A percentile compares a stretch with the other conserved stretches of the same genome.
phyloP scores from a whole-genome alignment of 1,139 yeast genomes.

The Taiozyma sp. region DNA sequence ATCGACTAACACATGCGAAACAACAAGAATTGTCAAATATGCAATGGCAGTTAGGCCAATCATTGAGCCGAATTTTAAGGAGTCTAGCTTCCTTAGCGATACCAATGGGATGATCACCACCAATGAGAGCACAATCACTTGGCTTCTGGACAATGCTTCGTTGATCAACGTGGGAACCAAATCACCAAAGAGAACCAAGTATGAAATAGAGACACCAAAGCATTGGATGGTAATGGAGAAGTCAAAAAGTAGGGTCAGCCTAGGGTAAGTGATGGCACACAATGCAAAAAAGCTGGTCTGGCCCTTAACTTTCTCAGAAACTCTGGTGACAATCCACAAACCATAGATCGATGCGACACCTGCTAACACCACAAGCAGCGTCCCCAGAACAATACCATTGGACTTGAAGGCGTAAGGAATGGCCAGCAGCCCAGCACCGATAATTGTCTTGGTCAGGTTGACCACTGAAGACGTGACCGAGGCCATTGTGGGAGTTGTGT shows the following conservation, averaged over 20 bases:
- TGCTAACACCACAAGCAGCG: conserved; percentile 59
- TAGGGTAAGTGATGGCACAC: conserved; percentile 81
- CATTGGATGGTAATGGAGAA: conserved; percentile 85
- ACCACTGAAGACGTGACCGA: conserved; percentile 42
- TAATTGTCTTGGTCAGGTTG: conserved; percentile 65
- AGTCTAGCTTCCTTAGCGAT: conserved; percentile 69
- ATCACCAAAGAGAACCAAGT: conserved; percentile 86
- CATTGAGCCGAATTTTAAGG: conserved; percentile 79
- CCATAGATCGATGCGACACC: conserved; percentile 82
- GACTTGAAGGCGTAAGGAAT: conserved; percentile 86
- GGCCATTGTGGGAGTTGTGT: conserved; percentile 13
- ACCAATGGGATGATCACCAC: conserved; percentile 70
- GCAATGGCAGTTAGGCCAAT: conserved; percentile 81
- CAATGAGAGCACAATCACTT: conserved; percentile 67
- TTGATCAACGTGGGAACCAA: conserved; percentile 67
- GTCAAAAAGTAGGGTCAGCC: conserved; percentile 78
- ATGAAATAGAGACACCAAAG: conserved; percentile 90
- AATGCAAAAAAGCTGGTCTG: conserved; percentile 83
- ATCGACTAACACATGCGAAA: conserved; percentile 53
- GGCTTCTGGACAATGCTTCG: conserved; percentile 31
- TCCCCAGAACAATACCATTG: conserved; percentile 78
- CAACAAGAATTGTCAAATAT: conserved; percentile 71
- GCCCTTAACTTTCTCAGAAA: conserved; percentile 57
- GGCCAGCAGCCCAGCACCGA: conserved; percentile 92
- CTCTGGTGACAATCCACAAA: conserved; percentile 69